Evolutionary conservation across 2,329 filamentous ascomycete species (phyloP).

Genomic region (Paradendryphiella salina): DNA sequence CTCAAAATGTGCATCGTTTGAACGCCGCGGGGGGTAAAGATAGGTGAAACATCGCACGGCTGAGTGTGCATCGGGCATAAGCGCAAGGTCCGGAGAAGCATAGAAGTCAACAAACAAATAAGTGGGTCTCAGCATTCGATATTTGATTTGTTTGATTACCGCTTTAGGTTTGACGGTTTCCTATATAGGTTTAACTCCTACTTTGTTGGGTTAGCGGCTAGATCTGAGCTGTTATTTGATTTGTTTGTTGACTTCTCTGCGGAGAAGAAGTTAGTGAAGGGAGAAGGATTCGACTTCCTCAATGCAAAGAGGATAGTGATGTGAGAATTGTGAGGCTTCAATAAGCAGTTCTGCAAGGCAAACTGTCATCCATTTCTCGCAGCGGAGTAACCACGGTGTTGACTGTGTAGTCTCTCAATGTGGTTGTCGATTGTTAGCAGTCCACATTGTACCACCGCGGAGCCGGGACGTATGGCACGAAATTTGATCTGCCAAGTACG

Average conservation of each 20-base stretch:
- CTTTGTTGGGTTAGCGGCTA: too few species aligned
- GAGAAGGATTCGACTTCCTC: not conserved
- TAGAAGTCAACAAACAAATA: too few species aligned
- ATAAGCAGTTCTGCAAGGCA: not conserved
- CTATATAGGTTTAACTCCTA: too few species aligned
- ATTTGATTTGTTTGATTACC: too few species aligned
- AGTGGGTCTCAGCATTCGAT: too few species aligned
- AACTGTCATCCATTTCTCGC: not conserved
- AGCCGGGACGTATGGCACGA: conserved; percentile 17
- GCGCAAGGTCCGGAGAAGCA: conserved; percentile 3
- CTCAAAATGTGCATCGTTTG: conserved; percentile 7
- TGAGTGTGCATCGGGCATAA: conserved; percentile 6
- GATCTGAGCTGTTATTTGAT: too few species aligned
- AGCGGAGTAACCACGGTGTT: not conserved
- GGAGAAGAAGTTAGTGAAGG: not conserved
- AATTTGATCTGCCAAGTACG: conserved; percentile 3
- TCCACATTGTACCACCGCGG: conserved; percentile 22
- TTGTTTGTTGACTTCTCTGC: too few species aligned
- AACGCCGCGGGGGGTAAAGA: conserved; percentile 6
- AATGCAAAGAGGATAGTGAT: not conserved
- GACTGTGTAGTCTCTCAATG: not conserved
- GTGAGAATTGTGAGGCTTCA: not conserved
- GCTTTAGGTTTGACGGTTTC: too few species aligned
- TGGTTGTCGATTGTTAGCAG: conserved; percentile 14
- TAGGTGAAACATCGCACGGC: conserved; percentile 21